phyloP scores from a whole-genome alignment of 768 basidiomycete genomes.

The Mycena epipterygia region DNA sequence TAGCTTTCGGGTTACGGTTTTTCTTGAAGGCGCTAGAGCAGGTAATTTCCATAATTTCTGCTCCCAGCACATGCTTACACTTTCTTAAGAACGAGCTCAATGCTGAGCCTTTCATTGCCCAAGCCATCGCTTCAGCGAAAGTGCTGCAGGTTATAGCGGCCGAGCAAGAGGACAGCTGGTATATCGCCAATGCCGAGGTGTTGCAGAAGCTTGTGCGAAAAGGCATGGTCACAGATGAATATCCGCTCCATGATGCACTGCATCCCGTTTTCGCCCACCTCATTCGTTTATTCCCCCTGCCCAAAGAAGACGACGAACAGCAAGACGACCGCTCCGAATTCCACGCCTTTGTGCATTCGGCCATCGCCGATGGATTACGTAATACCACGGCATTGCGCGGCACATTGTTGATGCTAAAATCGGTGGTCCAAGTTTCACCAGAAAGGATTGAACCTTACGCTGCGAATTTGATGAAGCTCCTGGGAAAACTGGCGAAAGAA shows the following conservation, averaged over 20 bases:
- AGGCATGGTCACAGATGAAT: slow-evolving; percentile 86
- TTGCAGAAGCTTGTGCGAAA: slow-evolving; percentile 90
- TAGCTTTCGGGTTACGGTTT: slow-evolving; percentile 91
- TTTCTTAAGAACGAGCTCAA: slow-evolving; percentile 75
- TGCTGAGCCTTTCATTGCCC: slow-evolving; percentile 71
- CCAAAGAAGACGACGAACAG: slow-evolving; percentile 84
- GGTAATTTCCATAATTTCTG: slow-evolving; percentile 55
- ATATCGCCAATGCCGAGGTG: slow-evolving; percentile 73
- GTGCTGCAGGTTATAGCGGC: slow-evolving; percentile 89
- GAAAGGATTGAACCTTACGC: slow-evolving; percentile 89
- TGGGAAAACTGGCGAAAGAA: slow-evolving; percentile 90
- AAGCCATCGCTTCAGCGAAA: slow-evolving; percentile 86
- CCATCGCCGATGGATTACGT: slow-evolving; percentile 85
- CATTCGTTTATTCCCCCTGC: slow-evolving; percentile 80
- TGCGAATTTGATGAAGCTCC: slow-evolving; percentile 81
- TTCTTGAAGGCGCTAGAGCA: slow-evolving; percentile 89
- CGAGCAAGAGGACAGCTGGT: slow-evolving; percentile 90
- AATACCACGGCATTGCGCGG: slow-evolving; percentile 81
- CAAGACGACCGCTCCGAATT: slow-evolving; percentile 81
- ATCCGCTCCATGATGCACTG: slow-evolving; percentile 82
- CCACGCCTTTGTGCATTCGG: slow-evolving; percentile 79
- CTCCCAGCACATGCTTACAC: slow-evolving; percentile 23
- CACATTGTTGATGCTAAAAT: slow-evolving; percentile 88
- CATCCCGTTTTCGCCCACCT: slow-evolving; percentile 88
- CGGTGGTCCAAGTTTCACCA: slow-evolving; percentile 83